Evolutionary conservation across 169 alveolate species (phyloP).

Genomic region (Plasmodium sp.): DNA sequence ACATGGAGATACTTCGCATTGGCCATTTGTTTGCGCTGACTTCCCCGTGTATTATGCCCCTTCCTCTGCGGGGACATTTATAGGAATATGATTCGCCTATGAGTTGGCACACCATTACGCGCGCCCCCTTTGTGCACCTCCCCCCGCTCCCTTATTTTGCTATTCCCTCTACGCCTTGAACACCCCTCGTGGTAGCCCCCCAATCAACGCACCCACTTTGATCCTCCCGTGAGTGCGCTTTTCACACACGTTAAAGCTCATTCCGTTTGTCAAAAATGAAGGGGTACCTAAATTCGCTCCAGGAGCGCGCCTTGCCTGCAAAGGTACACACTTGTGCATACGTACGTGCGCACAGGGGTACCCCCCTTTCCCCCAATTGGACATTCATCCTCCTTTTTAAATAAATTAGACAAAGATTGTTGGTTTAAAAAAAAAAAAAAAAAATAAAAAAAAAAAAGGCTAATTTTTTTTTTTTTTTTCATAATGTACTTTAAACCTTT

Average conservation of each 20-base stretch:
- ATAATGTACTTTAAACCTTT: constrained; percentile 21
- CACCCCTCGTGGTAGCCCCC: background rate
- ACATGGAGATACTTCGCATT: background rate
- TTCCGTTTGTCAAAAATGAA: constrained; percentile 42
- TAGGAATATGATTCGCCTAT: no score
- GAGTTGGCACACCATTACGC: no score
- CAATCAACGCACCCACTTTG: background rate
- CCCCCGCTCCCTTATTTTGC: background rate
- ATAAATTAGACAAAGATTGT: constrained; percentile 62
- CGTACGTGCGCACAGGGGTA: background rate
- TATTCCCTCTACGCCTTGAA: background rate
- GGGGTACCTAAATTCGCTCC: constrained; percentile 35
- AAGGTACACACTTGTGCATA: background rate
- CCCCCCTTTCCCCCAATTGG: background rate
- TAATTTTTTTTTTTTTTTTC: constrained; percentile 1
- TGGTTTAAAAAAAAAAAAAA: constrained; percentile 20
- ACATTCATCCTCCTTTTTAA: constrained; percentile 20
- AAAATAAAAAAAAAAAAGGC: background rate
- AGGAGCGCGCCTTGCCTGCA: constrained; percentile 4
- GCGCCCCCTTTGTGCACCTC: no score
- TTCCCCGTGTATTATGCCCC: background rate
- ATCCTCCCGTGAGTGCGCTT: background rate
- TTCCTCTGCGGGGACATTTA: no score
- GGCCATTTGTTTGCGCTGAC: background rate
- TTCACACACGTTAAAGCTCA: constrained; percentile 39